Evolutionary conservation across 2,329 filamentous ascomycete species (phyloP).

Genomic region (Cladosporium sp.): DNA sequence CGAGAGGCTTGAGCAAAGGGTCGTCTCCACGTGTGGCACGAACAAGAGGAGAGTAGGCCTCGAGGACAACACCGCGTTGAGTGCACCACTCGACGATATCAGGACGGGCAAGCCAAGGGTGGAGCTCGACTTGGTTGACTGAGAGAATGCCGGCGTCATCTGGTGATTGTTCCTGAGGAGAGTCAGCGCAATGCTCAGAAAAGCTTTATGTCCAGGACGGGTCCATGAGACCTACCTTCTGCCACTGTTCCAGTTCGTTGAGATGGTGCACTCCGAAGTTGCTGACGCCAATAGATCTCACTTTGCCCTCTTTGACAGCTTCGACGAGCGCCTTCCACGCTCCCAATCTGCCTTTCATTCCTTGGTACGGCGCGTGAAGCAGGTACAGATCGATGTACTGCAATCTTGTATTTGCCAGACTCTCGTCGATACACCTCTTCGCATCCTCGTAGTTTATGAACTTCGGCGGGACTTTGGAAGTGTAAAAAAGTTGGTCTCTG

Average conservation of each 20-base stretch:
- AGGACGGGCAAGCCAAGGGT: slow-evolving; percentile 79
- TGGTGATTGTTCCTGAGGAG: slow-evolving; percentile 28
- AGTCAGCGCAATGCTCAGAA: not conserved
- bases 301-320: slow-evolving; percentile 52
- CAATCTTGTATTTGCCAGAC: slow-evolving; percentile 59
- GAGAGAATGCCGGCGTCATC: slow-evolving; percentile 71
- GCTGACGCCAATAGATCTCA: slow-evolving; percentile 54
- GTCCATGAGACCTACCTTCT: slow-evolving; percentile 39
- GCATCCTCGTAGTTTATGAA: slow-evolving; percentile 63
- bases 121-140: slow-evolving; percentile 86
- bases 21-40: slow-evolving; percentile 53
- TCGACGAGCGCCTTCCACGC: slow-evolving; percentile 58
- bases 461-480: slow-evolving; percentile 58
- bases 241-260: slow-evolving; percentile 55
- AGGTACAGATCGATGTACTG: slow-evolving; percentile 50
- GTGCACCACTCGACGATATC: slow-evolving; percentile 79
- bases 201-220: not conserved
- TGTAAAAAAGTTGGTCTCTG: slow-evolving; percentile 61
- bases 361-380: slow-evolving; percentile 56
- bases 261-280: slow-evolving; percentile 59
- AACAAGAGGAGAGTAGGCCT: slow-evolving; percentile 52
- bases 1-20: slow-evolving; percentile 51
- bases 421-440: slow-evolving; percentile 63
- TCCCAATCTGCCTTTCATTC: slow-evolving; percentile 50
- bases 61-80: slow-evolving; percentile 50